Conservation (phyloP, 805 yeast species). For the Naumovozyma castellii region DNA sequence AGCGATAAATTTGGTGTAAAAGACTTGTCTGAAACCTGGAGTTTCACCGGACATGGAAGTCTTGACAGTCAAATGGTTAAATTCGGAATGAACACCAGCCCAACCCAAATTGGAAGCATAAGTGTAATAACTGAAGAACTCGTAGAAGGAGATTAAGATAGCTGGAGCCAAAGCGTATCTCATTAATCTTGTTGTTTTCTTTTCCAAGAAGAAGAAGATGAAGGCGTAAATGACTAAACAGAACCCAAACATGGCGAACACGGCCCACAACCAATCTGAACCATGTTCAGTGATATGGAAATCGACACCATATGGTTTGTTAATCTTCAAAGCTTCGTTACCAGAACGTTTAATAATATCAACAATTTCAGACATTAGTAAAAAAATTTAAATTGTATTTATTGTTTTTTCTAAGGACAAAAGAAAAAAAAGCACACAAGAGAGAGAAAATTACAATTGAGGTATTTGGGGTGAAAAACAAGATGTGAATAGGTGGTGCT, state of each 20-base stretch:
- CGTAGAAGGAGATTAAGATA: conserved; percentile 31
- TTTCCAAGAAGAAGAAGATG: conserved; percentile 11
- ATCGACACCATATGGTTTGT: conserved; percentile 38
- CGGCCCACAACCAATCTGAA: conserved; percentile 63
- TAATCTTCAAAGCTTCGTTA: conserved; percentile 36
- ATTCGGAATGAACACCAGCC: conserved; percentile 33
- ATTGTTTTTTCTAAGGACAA: no score
- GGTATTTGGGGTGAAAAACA: no score
- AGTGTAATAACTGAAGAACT: conserved; percentile 35
- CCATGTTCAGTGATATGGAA: conserved; percentile 48
- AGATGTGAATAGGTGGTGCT: no score
- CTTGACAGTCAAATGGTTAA: conserved; percentile 31
- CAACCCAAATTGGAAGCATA: conserved; percentile 41
- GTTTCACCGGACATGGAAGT: conserved; percentile 17
- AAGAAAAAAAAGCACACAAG: no score
- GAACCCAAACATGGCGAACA: conserved; percentile 31
- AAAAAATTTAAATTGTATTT: no score
- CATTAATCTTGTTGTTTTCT: conserved; percentile 14
- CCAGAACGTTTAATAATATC: conserved; percentile 20
- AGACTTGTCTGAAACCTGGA: conserved; percentile 34
- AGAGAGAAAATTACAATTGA: no score
- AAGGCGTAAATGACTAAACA: conserved; percentile 19
- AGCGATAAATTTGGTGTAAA: conserved; percentile 37
- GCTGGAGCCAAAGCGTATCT: conserved; percentile 31
- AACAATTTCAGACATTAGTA: no score